Conservation (phyloP, 106 monocot species). For the Apostasia ramifera region DNA sequence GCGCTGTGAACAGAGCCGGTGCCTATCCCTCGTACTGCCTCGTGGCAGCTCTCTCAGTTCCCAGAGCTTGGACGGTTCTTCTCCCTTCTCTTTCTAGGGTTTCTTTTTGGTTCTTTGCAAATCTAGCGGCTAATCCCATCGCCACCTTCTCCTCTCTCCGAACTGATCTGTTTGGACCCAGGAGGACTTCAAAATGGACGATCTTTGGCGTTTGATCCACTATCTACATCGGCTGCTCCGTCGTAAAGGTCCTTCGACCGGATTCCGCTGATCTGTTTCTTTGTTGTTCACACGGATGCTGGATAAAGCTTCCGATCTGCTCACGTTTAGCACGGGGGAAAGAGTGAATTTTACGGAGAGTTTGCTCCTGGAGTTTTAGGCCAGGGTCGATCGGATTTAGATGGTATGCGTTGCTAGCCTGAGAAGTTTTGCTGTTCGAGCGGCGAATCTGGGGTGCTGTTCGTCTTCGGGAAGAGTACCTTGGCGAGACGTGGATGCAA, state of each 20-base stretch:
- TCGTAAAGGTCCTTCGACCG: neutral
- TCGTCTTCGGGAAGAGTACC: neutral
- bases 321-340: neutral
- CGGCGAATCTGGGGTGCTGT: neutral
- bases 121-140: neutral
- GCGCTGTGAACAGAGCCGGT: too few relatives aligned
- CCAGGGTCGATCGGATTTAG: neutral
- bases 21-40: too few relatives aligned
- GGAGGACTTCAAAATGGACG: neutral
- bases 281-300: neutral
- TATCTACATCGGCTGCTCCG: neutral
- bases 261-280: too few relatives aligned
- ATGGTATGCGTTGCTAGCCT: constrained; percentile 9
- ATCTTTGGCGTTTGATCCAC: constrained; percentile 4
- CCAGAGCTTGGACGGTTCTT: too few relatives aligned
- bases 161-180: neutral
- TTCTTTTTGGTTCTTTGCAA: neutral
- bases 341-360: neutral
- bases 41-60: too few relatives aligned
- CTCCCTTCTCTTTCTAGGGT: too few relatives aligned
- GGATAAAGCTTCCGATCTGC: neutral
- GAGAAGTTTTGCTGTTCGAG: constrained; percentile 1
- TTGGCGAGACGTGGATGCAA: constrained; percentile 4
- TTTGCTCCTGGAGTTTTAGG: neutral
- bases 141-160: neutral